Conservation (phyloP, 306 rosid genomes). For the Mucuna pruriens region DNA sequence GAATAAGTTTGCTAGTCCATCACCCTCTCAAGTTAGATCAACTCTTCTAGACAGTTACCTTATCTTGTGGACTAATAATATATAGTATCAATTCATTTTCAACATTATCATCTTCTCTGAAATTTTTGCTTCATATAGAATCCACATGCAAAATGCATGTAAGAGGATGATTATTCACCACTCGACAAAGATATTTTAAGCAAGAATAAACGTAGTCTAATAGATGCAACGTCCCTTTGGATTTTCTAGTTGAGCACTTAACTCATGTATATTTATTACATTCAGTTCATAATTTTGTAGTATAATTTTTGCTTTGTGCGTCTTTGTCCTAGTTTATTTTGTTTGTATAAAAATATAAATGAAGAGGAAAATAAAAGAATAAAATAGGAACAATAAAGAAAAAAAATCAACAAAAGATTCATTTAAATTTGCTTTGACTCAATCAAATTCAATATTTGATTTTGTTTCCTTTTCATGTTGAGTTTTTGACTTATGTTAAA, state of each 20-base stretch:
- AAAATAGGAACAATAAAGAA: no score
- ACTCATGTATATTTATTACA: neutral
- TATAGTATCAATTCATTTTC: neutral
- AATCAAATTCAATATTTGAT: no score
- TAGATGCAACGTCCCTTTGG: neutral
- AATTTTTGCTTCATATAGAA: neutral
- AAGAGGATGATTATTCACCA: neutral
- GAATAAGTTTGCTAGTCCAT: conserved; percentile 27
- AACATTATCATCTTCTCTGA: neutral
- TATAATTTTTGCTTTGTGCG: no score
- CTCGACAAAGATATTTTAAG: neutral
- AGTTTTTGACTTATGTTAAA: no score
- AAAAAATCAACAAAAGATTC: no score
- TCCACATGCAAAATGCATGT: neutral
- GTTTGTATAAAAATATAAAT: no score
- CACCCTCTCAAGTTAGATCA: conserved; percentile 14
- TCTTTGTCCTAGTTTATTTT: no score
- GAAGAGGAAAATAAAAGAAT: no score
- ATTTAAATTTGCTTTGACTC: no score
- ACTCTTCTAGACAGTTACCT: neutral
- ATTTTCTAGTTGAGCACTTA: neutral
- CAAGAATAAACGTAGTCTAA: neutral
- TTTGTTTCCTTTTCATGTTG: no score
- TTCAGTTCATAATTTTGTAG: neutral
- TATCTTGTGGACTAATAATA: neutral